A percentile compares a stretch with the other conserved stretches of the same genome.
These are phyloP conservation scores for Talaromyces thailandensis DNA, from an alignment of 495 filamentous ascomycete species.

Conservation along the genomic window DNA sequence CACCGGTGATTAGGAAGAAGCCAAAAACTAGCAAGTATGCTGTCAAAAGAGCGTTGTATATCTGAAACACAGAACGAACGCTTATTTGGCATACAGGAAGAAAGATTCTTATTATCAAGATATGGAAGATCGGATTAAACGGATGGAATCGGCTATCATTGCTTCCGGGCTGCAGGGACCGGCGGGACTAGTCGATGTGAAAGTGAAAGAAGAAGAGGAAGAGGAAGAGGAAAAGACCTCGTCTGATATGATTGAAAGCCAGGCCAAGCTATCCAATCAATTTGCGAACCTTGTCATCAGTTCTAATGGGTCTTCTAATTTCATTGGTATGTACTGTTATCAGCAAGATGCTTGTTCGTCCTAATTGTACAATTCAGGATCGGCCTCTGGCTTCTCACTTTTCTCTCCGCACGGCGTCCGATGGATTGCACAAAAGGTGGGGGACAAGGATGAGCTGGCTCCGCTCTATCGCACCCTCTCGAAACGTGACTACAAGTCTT, in stretches of 20 bases:
- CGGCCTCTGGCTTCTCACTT: slow-evolving; percentile 2
- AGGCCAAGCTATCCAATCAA: slow-evolving; percentile 3
- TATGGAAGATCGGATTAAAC: slow-evolving; percentile 3
- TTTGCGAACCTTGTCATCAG: slow-evolving; percentile 1
- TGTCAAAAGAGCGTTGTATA: not conserved
- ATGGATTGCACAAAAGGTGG: slow-evolving; percentile 2
- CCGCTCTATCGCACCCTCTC: not conserved
- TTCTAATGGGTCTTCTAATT: slow-evolving; percentile 4
- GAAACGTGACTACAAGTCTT: slow-evolving; percentile 1
- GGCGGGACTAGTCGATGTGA: not conserved
- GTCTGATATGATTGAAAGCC: slow-evolving; percentile 1
- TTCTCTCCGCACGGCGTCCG: slow-evolving; percentile 1
- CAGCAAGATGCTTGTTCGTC: not conserved
- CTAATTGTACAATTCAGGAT: not conserved
- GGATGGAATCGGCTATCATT: slow-evolving; percentile 5
- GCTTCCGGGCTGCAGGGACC: not conserved
- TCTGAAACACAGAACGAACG: not conserved
- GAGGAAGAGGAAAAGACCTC: not conserved
- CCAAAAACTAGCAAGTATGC: not conserved
- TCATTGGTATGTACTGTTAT: not conserved
- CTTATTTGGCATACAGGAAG: not conserved
- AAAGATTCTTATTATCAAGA: slow-evolving; percentile 1
- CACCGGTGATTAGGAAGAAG: slow-evolving; percentile 1
- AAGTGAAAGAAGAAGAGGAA: not conserved
- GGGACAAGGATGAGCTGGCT: not conserved